Evolutionary conservation across 164 flowering plant genomes (phyloP).

Genomic region (Aristolochia contorta): DNA sequence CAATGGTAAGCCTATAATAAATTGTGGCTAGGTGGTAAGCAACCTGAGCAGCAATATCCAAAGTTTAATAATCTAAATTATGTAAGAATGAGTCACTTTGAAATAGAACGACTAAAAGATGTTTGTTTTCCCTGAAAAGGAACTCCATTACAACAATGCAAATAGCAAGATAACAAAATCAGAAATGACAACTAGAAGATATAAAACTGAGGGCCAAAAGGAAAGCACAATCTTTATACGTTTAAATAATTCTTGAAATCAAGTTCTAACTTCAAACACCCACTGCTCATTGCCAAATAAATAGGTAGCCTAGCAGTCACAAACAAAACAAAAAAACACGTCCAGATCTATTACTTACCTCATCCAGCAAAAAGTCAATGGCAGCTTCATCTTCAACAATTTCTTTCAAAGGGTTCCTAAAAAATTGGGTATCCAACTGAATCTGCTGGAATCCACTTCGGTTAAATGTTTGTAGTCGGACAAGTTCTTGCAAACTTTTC

Average conservation of each 20-base stretch:
- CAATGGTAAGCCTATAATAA: background rate
- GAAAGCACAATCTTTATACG: no score
- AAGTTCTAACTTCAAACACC: background rate
- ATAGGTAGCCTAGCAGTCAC: background rate
- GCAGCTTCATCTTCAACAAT: constrained; percentile 80
- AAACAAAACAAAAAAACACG: background rate
- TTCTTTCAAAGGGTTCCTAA: constrained; percentile 63
- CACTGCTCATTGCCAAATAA: background rate
- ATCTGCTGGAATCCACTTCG: constrained; percentile 98
- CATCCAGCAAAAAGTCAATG: constrained; percentile 86
- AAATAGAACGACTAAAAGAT: no score
- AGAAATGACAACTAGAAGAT: no score
- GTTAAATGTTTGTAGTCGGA: constrained; percentile 82
- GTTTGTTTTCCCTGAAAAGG: no score
- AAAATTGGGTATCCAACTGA: constrained; percentile 89
- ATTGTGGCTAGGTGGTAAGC: no score
- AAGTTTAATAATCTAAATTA: no score
- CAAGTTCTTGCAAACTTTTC: constrained; percentile 92
- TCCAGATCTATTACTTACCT: constrained; percentile 30
- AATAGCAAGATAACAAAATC: no score
- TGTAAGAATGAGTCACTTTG: no score
- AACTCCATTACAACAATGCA: no score
- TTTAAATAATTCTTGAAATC: background rate
- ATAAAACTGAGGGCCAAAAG: background rate
- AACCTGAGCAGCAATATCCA: no score